These are phyloP conservation scores for Fusarium irregulare DNA, from an alignment of 2,329 filamentous ascomycete genomes.

Conservation along the genomic window DNA sequence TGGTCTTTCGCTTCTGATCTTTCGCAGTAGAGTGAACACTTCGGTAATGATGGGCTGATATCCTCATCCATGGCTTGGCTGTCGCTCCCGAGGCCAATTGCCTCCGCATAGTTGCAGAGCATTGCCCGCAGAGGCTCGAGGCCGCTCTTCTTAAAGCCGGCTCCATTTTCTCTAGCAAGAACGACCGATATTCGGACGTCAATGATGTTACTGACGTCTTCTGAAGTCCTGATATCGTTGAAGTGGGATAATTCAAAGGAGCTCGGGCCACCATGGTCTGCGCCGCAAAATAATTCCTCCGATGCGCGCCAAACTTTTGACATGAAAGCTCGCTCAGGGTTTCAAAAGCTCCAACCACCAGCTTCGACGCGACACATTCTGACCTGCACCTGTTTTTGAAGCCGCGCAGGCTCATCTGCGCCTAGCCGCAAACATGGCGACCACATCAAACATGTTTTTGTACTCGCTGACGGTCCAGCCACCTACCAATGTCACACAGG, in stretches of 20 bases:
- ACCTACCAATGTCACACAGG: slow-evolving; percentile 88
- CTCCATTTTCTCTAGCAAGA: slow-evolving; percentile 50
- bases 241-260: slow-evolving; percentile 47
- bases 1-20: slow-evolving; percentile 39
- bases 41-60: slow-evolving; percentile 47
- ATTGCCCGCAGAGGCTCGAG: slow-evolving; percentile 55
- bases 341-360: slow-evolving; percentile 40
- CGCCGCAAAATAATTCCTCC: slow-evolving; percentile 54
- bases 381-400: slow-evolving; percentile 46
- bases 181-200: slow-evolving; percentile 12
- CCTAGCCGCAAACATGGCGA: slow-evolving; percentile 79
- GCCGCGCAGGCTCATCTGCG: slow-evolving; percentile 65
- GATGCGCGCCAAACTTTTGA: slow-evolving; percentile 48
- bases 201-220: slow-evolving; percentile 29
- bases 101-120: slow-evolving; percentile 51
- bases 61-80: slow-evolving; percentile 44
- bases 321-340: slow-evolving; percentile 46
- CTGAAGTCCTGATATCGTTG: slow-evolving; percentile 34
- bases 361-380: slow-evolving; percentile 45
- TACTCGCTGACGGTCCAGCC: slow-evolving; percentile 97
- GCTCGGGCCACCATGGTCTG: slow-evolving; percentile 47
- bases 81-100: slow-evolving; percentile 43
- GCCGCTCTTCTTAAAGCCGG: slow-evolving; percentile 55
- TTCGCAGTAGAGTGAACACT: slow-evolving; percentile 46
- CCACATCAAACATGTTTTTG: slow-evolving; percentile 98